Evolutionary conservation across 106 monocot species (phyloP).

Genomic region (Acorus calamus): DNA sequence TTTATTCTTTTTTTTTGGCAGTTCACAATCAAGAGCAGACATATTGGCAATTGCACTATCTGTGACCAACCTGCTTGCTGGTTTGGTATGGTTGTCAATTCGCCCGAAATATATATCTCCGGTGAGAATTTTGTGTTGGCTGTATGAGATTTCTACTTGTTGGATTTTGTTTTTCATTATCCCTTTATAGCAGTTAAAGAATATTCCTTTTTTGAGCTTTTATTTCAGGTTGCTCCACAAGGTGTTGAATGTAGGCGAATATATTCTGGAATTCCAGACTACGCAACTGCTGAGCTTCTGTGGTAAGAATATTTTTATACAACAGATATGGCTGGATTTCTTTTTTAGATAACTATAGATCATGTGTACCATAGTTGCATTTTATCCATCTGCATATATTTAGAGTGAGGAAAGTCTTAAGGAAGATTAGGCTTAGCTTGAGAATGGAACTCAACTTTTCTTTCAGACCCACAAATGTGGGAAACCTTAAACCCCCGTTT

Average conservation of each 20-base stretch:
- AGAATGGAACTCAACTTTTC: too few species aligned
- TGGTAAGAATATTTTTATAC: constrained; percentile 48
- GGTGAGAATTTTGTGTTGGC: constrained; percentile 26
- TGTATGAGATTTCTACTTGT: background rate
- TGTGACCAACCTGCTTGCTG: constrained; percentile 78
- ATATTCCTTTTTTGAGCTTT: too few species aligned
- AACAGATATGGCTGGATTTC: too few species aligned
- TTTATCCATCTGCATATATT: too few species aligned
- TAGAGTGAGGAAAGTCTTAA: too few species aligned
- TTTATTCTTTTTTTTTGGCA: constrained; percentile 23
- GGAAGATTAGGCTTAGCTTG: too few species aligned
- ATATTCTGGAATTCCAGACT: constrained; percentile 32
- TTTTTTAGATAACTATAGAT: too few species aligned
- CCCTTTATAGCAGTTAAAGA: background rate
- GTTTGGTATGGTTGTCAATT: constrained; percentile 91
- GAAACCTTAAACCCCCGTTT: too few species aligned
- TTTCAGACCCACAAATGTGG: too few species aligned
- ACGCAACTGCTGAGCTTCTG: constrained; percentile 46
- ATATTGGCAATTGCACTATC: constrained; percentile 76
- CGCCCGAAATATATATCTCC: constrained; percentile 69
- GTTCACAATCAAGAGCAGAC: constrained; percentile 96
- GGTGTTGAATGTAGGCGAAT: constrained; percentile 57
- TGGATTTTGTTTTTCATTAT: background rate
- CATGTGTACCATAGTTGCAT: too few species aligned
- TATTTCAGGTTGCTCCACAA: constrained; percentile 38